Evolutionary conservation across 495 filamentous ascomycete genomes (phyloP).

Genomic region (Penicillium chermesinum): DNA sequence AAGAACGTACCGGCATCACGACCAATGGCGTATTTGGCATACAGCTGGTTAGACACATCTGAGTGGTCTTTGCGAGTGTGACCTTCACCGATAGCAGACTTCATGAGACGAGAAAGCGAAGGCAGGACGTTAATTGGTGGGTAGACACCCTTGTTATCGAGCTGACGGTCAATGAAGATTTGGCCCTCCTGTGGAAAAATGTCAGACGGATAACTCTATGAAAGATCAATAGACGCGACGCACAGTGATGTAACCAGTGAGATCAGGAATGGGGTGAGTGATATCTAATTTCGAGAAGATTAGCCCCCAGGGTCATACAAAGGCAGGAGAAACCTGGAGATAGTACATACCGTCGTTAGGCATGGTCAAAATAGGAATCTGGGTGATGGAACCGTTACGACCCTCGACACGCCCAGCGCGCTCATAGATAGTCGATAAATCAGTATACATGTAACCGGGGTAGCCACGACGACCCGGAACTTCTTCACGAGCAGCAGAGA

Average conservation of each 20-base stretch:
- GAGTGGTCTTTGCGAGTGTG: slow-evolving; percentile 94
- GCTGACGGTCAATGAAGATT: slow-evolving; percentile 93
- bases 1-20: slow-evolving; percentile 66
- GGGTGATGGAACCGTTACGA: slow-evolving; percentile 96
- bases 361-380: slow-evolving; percentile 99
- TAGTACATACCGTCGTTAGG: slow-evolving; percentile 77
- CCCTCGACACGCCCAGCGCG: slow-evolving; percentile 97
- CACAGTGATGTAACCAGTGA: slow-evolving; percentile 92
- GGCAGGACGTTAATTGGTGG: slow-evolving; percentile 99
- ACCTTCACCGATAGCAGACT: slow-evolving; percentile 96
- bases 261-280: slow-evolving; percentile 97
- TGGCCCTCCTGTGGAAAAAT: slow-evolving; percentile 65
- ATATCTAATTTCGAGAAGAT: slow-evolving; percentile 55
- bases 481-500: slow-evolving; percentile 97
- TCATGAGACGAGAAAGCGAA: slow-evolving; percentile 98
- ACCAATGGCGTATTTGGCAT: slow-evolving; percentile 99
- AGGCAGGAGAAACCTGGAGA: too few relatives aligned
- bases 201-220: neutral
- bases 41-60: slow-evolving; percentile 98
- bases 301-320: slow-evolving; percentile 1
- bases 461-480: slow-evolving; percentile 99
- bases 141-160: slow-evolving; percentile 94
- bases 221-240: neutral
- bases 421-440: slow-evolving; percentile 99
- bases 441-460: slow-evolving; percentile 99